Base-by-base conservation (phyloP, 2,329 filamentous ascomycete species). In the Graphilbum sp. region DNA sequence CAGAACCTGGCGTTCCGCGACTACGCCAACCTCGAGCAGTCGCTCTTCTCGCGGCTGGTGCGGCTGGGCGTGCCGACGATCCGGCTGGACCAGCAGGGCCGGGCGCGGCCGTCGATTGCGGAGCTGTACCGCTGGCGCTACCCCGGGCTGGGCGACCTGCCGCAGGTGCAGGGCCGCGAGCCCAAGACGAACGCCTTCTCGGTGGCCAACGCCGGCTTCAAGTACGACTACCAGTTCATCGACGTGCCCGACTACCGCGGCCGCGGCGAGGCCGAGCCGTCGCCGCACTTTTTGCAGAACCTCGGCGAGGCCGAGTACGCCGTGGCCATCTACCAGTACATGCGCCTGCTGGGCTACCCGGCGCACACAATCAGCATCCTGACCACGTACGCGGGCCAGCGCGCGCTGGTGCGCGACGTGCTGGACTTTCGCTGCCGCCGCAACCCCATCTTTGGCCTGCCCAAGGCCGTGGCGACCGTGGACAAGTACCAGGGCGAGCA, bases 401-500 rank as follows among this genome's bases (percentile, higher is more conserved):
- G 78, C 42, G 85, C 87, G 24, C 64, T 98, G 49, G 83, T 98
- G 43, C 78, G 72, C 49, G 88, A 98, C 56, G 85, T 98, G 4
- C 61, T 98, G 37, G 64, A 62, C 13, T 83, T 92, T 53, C 72
- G 90, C 41, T 98, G 90, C 57, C 79, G 76, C 29, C 79, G 73
- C 49, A 92, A 86, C 49, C 63, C 76, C 2, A 63, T 96, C 17
- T 98, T 98, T 58, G 87, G 88, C 9, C 62, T 94, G 56, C 90
- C 90, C 16, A 81, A 79, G 57, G 79, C 81, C 38, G 84, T 98
- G 21, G 87, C 84, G 4, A 98, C 92, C 5, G 88, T 98, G 45
- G 90, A 98, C 62, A 95, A 94, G 57, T 98, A 96, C 52, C 90
- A 98, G 62, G 92, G 90, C 55, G 90, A 98, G 64, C 90, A 98